Evolutionary conservation across 805 yeast genomes (phyloP), one percentile per base, ranked within the genome.

Genomic region (Suhomyces tanzawaensis): DNA sequence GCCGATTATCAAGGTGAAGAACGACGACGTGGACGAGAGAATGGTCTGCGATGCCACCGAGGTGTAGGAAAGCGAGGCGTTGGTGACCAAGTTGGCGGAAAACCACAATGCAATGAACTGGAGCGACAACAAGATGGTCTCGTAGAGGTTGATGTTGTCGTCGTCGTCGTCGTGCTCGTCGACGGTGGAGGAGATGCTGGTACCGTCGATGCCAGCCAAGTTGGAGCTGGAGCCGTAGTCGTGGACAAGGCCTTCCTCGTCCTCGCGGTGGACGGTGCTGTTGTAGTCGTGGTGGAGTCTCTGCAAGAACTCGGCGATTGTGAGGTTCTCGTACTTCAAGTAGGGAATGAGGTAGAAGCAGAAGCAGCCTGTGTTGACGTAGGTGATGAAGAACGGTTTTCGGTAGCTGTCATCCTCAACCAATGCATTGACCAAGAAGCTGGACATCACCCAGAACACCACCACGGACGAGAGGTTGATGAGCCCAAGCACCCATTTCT

Each of bases 11-110:
- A 93, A 71, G 0, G 99, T 93, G 76, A 93, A 93, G 57, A 93
- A 89, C 6, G 96, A 85, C 4, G 95, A 83, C 0, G 98, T 90
- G 25, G 96, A 85, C 13, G 96, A 85, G 27, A 93, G 64, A 17
- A 93, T 91, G 3, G 98, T 93, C 53, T 95, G 97, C 11, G 93
- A 83, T 2, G 95, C 95, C 15, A 93, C 99, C 9, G 90, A 81
- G 0, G 99, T 93, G 60, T 83, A 93, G 17, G 84, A 75, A 36
- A 93, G 69, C 15, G 95, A 81, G 0, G 95, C 87, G 61, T 93
- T 93, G 22, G 93, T 88, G 39, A 86, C 82, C 46, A 90, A 71
- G 59, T 93, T 93, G 3, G 98, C 95, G 13, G 81, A 44, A 56
- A 87, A 93, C 99, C 99, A 93, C 29, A 93, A 66, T 3, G 85